These are phyloP conservation scores for Penicillium griseofulvum DNA, from an alignment of 2,329 filamentous ascomycete genomes.

Conservation along the genomic window DNA sequence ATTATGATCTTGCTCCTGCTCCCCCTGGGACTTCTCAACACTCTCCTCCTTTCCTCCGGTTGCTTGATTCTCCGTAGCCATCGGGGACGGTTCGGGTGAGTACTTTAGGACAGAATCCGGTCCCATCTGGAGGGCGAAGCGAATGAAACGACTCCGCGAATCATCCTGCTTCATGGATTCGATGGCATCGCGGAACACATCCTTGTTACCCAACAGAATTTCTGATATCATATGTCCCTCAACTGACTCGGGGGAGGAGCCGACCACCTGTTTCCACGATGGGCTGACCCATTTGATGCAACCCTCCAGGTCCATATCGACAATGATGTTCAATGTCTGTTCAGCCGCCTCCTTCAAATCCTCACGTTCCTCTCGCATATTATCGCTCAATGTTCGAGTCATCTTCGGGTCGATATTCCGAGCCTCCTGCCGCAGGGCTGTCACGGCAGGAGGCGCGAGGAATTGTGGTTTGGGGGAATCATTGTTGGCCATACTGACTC, in stretches of 20 bases:
- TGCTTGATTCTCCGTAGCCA: slow-evolving; percentile 13
- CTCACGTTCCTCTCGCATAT: slow-evolving; percentile 89
- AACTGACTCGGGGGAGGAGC: slow-evolving; percentile 69
- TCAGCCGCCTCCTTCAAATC: slow-evolving; percentile 94
- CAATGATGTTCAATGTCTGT: slow-evolving; percentile 92
- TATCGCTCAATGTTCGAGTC: slow-evolving; percentile 70
- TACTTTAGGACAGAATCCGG: slow-evolving; percentile 63
- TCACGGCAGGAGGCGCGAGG: slow-evolving; percentile 46
- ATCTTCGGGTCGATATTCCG: slow-evolving; percentile 45
- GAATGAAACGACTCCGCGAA: slow-evolving; percentile 84
- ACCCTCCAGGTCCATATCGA: slow-evolving; percentile 88
- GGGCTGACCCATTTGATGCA: slow-evolving; percentile 94
- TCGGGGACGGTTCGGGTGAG: slow-evolving; percentile 37
- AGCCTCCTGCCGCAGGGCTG: slow-evolving; percentile 45
- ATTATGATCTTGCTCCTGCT: slow-evolving; percentile 41
- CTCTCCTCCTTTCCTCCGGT: slow-evolving; percentile 26
- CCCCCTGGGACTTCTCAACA: slow-evolving; percentile 37
- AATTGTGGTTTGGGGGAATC: slow-evolving; percentile 37
- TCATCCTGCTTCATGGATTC: slow-evolving; percentile 91
- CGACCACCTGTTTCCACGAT: slow-evolving; percentile 91
- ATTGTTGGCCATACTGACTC: slow-evolving; percentile 44
- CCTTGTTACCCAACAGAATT: slow-evolving; percentile 74
- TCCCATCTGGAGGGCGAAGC: slow-evolving; percentile 71
- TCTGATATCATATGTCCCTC: slow-evolving; percentile 76
- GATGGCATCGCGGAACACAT: slow-evolving; percentile 76